Conservation (phyloP, 257 asterid genomes). For the Solanum sitiens region DNA sequence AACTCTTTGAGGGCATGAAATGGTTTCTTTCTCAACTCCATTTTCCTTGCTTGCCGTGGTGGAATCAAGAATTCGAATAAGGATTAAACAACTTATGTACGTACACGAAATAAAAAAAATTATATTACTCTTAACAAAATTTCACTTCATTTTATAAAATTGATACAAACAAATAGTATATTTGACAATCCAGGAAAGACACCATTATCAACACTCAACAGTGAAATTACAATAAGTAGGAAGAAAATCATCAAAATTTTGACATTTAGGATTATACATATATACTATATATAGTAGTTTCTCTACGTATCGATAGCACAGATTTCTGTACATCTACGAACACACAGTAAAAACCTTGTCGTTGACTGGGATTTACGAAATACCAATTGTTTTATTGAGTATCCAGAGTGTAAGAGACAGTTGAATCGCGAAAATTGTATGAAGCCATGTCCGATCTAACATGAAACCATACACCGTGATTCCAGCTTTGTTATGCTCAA, state of each 20-base stretch:
- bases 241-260: not conserved
- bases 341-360: not conserved
- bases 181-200: not conserved
- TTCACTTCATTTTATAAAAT: not conserved
- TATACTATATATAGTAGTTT: not conserved
- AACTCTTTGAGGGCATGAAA: not conserved
- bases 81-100: not conserved
- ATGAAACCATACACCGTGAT: conserved; percentile 86
- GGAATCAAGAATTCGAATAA: not conserved
- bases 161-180: not conserved
- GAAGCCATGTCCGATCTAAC: conserved; percentile 81
- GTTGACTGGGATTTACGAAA: conserved; percentile 19
- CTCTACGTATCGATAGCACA: not conserved
- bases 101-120: not conserved
- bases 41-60: not conserved
- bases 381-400: conserved; percentile 72
- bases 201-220: not conserved
- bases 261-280: not conserved
- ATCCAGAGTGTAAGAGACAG: conserved; percentile 85
- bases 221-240: not conserved
- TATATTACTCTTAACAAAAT: not conserved
- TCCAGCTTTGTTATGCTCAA: conserved; percentile 87
- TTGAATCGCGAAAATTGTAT: conserved; percentile 58
- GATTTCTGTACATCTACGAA: not conserved
- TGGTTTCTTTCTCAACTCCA: too few relatives aligned